These are phyloP conservation scores for Thalassiosira exigua DNA, from an alignment of 352 stramenopile species.

Conservation along the genomic window DNA sequence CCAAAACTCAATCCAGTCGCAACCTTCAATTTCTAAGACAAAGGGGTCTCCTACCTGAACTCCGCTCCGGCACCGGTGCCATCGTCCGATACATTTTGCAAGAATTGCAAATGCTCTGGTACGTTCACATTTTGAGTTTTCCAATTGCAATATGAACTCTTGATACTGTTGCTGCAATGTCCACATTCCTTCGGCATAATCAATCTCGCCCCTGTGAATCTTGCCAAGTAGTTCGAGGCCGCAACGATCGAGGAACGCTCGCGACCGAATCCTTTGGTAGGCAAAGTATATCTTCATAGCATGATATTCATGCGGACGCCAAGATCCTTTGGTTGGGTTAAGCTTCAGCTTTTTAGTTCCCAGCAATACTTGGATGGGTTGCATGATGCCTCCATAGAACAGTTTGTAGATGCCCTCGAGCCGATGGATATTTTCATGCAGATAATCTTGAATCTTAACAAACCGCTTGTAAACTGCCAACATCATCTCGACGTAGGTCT, in stretches of 20 bases:
- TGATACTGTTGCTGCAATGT: neutral
- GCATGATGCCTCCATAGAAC: conserved; percentile 16
- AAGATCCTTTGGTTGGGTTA: conserved; percentile 18
- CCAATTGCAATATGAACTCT: neutral
- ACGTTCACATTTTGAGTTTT: neutral
- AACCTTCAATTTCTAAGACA: conserved; percentile 15
- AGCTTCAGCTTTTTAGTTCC: conserved; percentile 5
- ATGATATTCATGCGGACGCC: conserved; percentile 14
- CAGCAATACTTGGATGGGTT: neutral
- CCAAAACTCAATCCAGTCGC: conserved; percentile 23
- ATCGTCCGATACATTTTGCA: conserved; percentile 2
- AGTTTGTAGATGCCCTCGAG: conserved; percentile 10
- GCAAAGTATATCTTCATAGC: conserved; percentile 9
- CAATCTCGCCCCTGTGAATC: too few relatives aligned
- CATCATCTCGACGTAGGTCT: neutral
- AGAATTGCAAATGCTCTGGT: conserved; percentile 5
- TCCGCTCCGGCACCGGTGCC: neutral
- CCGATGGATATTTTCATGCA: conserved; percentile 23
- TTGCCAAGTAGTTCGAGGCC: too few relatives aligned
- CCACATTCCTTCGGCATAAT: too few relatives aligned
- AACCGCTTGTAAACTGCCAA: neutral
- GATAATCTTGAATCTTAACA: conserved; percentile 19
- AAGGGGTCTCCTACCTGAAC: neutral
- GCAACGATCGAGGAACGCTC: neutral
- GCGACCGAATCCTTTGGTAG: neutral